These are phyloP conservation scores for Favolaschia claudopus DNA, from an alignment of 768 basidiomycete species.

Conservation along the genomic window DNA sequence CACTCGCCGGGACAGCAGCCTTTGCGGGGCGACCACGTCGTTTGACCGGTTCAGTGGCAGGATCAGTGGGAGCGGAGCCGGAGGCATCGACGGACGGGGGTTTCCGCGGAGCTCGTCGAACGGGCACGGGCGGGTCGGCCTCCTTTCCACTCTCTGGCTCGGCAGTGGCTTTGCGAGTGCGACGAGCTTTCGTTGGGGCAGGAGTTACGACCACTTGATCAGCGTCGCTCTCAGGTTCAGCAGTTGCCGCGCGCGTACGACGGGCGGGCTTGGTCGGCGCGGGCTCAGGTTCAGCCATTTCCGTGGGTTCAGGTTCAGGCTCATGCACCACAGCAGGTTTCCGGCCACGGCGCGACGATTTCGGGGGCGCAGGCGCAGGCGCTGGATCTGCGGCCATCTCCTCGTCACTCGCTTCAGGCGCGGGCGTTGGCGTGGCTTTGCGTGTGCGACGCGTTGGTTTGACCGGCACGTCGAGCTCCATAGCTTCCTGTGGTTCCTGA, in stretches of 20 bases:
- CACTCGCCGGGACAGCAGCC: slow-evolving; percentile 25
- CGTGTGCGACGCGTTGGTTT: no score
- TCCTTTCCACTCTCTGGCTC: slow-evolving; percentile 24
- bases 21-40: slow-evolving; percentile 10
- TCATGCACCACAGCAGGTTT: no score
- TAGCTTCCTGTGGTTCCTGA: no score
- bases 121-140: neutral
- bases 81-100: neutral
- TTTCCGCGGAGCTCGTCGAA: slow-evolving; percentile 17
- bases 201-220: no score
- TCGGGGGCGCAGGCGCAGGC: no score
- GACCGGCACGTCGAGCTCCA: no score
- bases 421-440: no score
- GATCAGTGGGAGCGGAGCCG: neutral
- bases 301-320: no score
- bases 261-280: neutral
- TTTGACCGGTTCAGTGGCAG: slow-evolving; percentile 19
- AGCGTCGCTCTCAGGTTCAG: neutral
- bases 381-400: no score
- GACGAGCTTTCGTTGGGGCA: neutral
- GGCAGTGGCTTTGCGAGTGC: slow-evolving; percentile 4
- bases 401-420: no score
- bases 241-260: neutral
- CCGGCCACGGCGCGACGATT: no score
- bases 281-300: no score